A percentile compares a stretch with the other conserved stretches of the same genome.
Evolutionary conservation across 1,284 basidiomycete species (phyloP).

Genomic region (Malassezia vespertilionis): DNA sequence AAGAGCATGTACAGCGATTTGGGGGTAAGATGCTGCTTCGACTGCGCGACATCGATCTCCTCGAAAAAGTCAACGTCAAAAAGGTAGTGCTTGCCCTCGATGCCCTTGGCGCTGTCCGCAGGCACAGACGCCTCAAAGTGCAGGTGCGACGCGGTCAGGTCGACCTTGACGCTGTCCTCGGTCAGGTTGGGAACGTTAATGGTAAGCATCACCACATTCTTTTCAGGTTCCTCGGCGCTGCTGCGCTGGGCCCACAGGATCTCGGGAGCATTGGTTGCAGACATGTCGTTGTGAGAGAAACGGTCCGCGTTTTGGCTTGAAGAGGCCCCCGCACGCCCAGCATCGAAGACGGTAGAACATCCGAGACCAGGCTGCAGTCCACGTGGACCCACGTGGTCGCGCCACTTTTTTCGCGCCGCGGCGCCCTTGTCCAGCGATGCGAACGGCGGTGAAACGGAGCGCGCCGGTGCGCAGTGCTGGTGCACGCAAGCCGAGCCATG

Average conservation of each 20-base stretch:
- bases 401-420: slow-evolving; percentile 6
- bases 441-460: too few relatives aligned
- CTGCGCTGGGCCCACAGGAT: slow-evolving; percentile 47
- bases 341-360: slow-evolving; percentile 22
- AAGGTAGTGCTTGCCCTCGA: slow-evolving; percentile 34
- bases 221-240: slow-evolving; percentile 34
- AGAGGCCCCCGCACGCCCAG: slow-evolving; percentile 5
- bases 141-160: slow-evolving; percentile 32
- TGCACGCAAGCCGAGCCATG: slow-evolving; percentile 12
- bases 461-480: too few relatives aligned
- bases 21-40: slow-evolving; percentile 38
- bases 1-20: slow-evolving; percentile 43
- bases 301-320: background rate
- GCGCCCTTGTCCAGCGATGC: too few relatives aligned
- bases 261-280: slow-evolving; percentile 35
- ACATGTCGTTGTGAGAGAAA: slow-evolving; percentile 10
- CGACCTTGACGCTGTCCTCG: slow-evolving; percentile 37
- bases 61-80: slow-evolving; percentile 45
- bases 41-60: slow-evolving; percentile 39
- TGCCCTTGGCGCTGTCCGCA: slow-evolving; percentile 33
- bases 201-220: slow-evolving; percentile 45
- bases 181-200: slow-evolving; percentile 47
- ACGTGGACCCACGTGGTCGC: background rate
- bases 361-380: background rate
- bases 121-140: slow-evolving; percentile 31